Evolutionary conservation across 2,329 filamentous ascomycete species (phyloP), one percentile per base, ranked within the genome.

Genomic region (Alternaria arborescens): DNA sequence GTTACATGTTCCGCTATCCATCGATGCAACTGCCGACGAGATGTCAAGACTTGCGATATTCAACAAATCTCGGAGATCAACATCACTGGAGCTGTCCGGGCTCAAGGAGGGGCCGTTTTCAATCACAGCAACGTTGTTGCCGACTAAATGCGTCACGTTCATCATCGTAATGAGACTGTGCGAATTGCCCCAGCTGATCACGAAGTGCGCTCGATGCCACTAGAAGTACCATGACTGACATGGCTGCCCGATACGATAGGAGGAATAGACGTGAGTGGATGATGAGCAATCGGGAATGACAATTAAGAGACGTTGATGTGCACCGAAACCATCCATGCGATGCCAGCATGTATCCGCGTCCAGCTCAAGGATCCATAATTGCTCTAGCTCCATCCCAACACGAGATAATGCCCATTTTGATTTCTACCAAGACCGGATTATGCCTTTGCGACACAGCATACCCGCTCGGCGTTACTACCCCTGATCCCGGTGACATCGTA

Each of bases 1-100:
- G 41, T 52, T 43, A 32, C 26, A 14, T 11, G 12, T 43, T n/a
- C 36, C 22, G 24, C 22, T 36, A 16, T 24, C 16, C 8, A 16
- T 50, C 5, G 7, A 24, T 14, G 18, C 38, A 64, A 64, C 61
- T 66, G 61, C 63, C 63, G 63, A 55, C 47, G 30, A n/a, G 41
- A 40, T 26, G 56, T 52, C 60, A 62, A 60, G 52, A 56, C 46
- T 42, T 51, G 12, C 44, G 44, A 52, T 60, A 44, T 56, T 50
- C 10, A 30, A 44, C 30, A 14, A 60, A 55, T 60, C 28, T 40
- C 26, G n/a, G 40, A 16, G 14, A 26, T 14, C 24, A 36, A 6
- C 11, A 18, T 32, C 20, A 40, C 28, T 52, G 34, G 46, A 30
- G 20, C 32, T 14, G 12, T 22, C 30, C 26, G 50, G 34, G n/a